These are phyloP conservation scores for Penicillium sp. DNA, from an alignment of 2,329 filamentous ascomycete species.

Conservation along the genomic window DNA sequence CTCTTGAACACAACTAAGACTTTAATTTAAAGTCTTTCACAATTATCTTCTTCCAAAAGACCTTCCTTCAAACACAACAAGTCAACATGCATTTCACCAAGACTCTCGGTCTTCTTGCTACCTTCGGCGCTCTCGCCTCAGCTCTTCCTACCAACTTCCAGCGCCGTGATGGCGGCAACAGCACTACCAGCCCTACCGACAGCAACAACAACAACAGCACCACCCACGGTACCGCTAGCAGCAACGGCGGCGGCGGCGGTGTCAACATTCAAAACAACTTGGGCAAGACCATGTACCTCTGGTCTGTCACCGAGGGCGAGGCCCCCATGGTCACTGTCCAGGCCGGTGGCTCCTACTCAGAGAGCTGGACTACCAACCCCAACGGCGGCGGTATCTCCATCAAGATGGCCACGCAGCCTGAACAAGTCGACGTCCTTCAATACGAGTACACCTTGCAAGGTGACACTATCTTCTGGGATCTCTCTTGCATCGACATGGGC, in stretches of 20 bases:
- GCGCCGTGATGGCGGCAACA: constrained; percentile 15
- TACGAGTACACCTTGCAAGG: constrained; percentile 36
- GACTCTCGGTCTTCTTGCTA: constrained; percentile 7
- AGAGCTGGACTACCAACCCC: constrained; percentile 31
- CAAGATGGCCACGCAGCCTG: constrained; percentile 34
- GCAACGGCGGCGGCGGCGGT: constrained; percentile 18
- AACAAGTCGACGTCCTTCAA: constrained; percentile 38
- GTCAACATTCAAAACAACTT: constrained; percentile 40
- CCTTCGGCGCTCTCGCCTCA: constrained; percentile 11
- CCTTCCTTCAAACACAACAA: neutral
- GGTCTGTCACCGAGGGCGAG: constrained; percentile 35
- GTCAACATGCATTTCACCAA: constrained; percentile 14
- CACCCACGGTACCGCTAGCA: constrained; percentile 22
- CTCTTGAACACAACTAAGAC: neutral
- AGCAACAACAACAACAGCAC: constrained; percentile 14
- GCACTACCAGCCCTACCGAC: constrained; percentile 17
- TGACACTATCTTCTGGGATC: constrained; percentile 37
- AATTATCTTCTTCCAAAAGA: neutral
- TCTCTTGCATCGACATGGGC: constrained; percentile 36
- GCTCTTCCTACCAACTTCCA: constrained; percentile 9
- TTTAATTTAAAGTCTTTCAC: neutral
- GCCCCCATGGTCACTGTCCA: constrained; percentile 33
- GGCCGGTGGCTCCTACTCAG: constrained; percentile 31
- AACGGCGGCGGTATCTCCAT: constrained; percentile 41
- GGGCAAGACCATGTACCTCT: constrained; percentile 33